phyloP scores from a whole-genome alignment of 1,139 yeast genomes.

The Suhomyces terraborum region DNA sequence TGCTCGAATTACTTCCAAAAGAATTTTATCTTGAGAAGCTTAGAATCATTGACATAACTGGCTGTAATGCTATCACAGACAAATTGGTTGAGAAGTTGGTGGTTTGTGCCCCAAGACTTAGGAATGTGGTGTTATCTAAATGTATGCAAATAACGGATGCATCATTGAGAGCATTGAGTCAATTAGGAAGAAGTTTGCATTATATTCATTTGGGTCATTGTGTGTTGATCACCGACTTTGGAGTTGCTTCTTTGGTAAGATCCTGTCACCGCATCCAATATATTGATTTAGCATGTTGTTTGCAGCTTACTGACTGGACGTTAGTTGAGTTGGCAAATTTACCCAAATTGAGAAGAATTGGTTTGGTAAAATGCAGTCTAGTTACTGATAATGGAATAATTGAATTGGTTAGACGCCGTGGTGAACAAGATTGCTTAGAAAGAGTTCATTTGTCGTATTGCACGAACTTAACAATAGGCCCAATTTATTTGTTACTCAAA shows the following conservation, averaged over 20 bases:
- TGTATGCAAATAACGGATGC: constrained; percentile 87
- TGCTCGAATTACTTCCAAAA: constrained; percentile 51
- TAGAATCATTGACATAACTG: constrained; percentile 82
- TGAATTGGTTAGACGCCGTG: constrained; percentile 73
- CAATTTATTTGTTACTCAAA: constrained; percentile 70
- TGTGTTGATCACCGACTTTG: constrained; percentile 83
- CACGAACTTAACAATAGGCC: constrained; percentile 71
- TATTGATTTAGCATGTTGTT: constrained; percentile 93
- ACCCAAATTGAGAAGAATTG: constrained; percentile 85
- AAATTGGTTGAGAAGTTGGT: constrained; percentile 74
- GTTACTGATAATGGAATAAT: constrained; percentile 86
- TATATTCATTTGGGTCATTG: constrained; percentile 95
- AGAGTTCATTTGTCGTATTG: constrained; percentile 94
- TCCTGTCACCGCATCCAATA: constrained; percentile 86
- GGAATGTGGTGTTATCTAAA: constrained; percentile 87
- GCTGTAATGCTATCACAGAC: constrained; percentile 82
- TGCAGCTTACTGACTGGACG: constrained; percentile 84
- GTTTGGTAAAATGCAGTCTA: constrained; percentile 86
- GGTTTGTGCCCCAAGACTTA: constrained; percentile 74
- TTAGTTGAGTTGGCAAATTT: constrained; percentile 74
- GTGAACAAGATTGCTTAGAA: constrained; percentile 75
- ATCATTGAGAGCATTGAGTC: constrained; percentile 69
- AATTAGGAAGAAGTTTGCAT: constrained; percentile 79
- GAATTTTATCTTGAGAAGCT: constrained; percentile 51
- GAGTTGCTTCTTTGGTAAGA: constrained; percentile 74